Base-by-base conservation (phyloP, 2,329 filamentous ascomycete genomes). In the Neodidymelliopsis sp. region DNA sequence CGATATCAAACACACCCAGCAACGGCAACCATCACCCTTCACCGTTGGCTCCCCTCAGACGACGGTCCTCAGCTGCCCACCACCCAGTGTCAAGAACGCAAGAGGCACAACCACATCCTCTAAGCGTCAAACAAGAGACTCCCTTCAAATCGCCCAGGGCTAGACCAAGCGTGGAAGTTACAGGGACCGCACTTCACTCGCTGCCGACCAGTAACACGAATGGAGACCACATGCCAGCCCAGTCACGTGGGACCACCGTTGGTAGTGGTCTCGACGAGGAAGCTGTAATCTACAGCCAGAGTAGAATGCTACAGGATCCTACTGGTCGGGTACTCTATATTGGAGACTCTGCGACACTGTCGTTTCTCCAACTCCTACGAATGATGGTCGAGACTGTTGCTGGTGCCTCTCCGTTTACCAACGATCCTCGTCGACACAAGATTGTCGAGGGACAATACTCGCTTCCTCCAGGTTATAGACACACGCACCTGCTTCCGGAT, bases 261-360 rank as follows among this genome's bases (percentile, higher is more conserved):
- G 66, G 66, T 16, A 79, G 75, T 53, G 78, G 75, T 2, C 70
- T 74, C 25, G 81, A 82, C 28, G 82, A 85, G 53, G 83, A 85
- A 59, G 77, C 81, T 4, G 77, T 81, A 19, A 74, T 84, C 19
- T 79, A 80, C 53, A 77, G 79, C 8, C 76, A 82, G 51, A 77
- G 78, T 22, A 75, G 82, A 53, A 84, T 87, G 81, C 71, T 87
- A 28, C 78, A 83, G 57, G 84, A 87, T 60, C 77, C 77, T 9
- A 82, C 78, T 0, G 82, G 83, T 8, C 76, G 81, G 57, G 70
- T 85, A 24, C 72, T 84, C 18, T 86, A 85, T 53, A 76, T 86
- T 52, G 84, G 84, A n/a, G 82, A 86, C 55, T 83, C 84, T 2
- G 83, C 83, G 1, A 82, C 82, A 0, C 71, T 86, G 5, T 84